Base-by-base conservation (phyloP, 1,139 yeast genomes). In the Zygotorulaspora mrakii region DNA sequence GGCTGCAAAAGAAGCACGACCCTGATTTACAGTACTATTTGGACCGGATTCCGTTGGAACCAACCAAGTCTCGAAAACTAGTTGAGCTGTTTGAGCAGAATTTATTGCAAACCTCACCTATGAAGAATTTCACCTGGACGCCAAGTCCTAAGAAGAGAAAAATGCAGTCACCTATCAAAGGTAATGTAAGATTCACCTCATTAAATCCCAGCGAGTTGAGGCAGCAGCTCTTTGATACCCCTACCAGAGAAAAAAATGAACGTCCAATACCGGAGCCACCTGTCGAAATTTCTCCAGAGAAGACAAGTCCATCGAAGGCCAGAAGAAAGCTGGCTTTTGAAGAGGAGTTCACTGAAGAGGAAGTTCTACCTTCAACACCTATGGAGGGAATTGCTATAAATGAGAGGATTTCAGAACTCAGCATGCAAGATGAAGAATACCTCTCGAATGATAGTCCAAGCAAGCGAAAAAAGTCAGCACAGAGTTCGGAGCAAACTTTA, bases 21-120 rank as follows among this genome's bases (percentile, higher is more conserved):
- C 75, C 79, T 0, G 68, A 64, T 3, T 78, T 83, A 1, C 64
- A 66, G 14, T 50, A 49, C 37, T 51, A 50, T 33, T 42, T 66
- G 16, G 69, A 67, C 31, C 70, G 69, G 46, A 72, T 82, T 7
- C 89, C 91, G 0, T 60, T 79, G 3, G 82, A 79, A 10, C 79
- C 79, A 0, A 69, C 69, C 40, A 54, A 65, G 2, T 64, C 72
- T 0, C 54, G 59, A 4, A 66, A 67, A 34, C 49, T 74, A 9
- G 52, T 80, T 11, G 66, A 59, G 13, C 73, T 73, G 20, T 76
- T 80, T 44, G 62, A 55, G 23, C 55, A 54, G 23, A 52, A 53
- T 24, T 46, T 59, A 13, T 50, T 56, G 29, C 58, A 54, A 32
- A 42, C 52, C 9, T 59, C 64, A 4, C 64, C 65, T 3, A 54